Evolutionary conservation across 805 yeast species (phyloP), one percentile per base, ranked within the genome.

Genomic region (Komagataella ulmi): DNA sequence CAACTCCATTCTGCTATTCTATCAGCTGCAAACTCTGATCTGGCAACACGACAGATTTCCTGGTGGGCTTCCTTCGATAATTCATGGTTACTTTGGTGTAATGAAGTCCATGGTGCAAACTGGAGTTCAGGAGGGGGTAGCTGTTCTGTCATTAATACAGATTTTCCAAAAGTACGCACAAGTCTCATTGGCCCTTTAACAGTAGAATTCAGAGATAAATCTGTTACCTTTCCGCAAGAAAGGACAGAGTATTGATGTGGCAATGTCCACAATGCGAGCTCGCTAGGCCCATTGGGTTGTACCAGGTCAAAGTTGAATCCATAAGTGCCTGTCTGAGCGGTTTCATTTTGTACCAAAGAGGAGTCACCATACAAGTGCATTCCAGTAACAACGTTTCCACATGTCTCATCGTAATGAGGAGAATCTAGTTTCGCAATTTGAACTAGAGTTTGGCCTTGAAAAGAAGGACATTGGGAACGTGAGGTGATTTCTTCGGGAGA

Each of bases 301-400:
- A 30, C 4, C 2, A 30, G n/a, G 14, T 30, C 40, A 63, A 79
- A 83, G 4, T 58, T 59, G 58, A 80, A 72, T 45, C 67, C 58
- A 61, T 80, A 82, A 7, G 58, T 57, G 40, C 40, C 40, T 10
- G 14, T 14, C 40, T 30, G 40, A 5, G 57, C 56, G 6, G 12
- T 14, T 6, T 18, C 45, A 14, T 17, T 17, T 24, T 69, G 70
- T 12, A 30, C 40, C 40, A 30, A 14, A 8, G 40, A 30, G 21
- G 67, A 56, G 3, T 65, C 54, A 17, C 80, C 79, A 23, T 69
- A 67, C 14, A 73, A 56, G 5, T 70, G 71, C 23, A 73, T 61
- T 40, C 70, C 72, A 3, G 74, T 72, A 3, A 76, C 79, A 60
- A 81, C 85, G 56, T 73, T 68, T 45, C 95, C 95, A 45, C 93